Evolutionary conservation across 345 rosid species (phyloP).

Genomic region (Erodium maritimum): DNA sequence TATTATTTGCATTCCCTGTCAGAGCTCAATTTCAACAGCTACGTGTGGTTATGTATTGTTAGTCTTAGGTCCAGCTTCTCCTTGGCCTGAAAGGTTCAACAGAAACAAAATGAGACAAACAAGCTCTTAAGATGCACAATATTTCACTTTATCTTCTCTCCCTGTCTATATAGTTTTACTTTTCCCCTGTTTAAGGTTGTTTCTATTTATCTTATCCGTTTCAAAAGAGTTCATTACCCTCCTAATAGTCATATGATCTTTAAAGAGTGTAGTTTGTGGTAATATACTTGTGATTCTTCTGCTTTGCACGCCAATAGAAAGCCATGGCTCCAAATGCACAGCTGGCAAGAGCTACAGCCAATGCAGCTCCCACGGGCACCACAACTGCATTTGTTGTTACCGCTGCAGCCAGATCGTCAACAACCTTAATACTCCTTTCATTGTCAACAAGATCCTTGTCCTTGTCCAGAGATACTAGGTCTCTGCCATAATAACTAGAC

Average conservation of each 20-base stretch:
- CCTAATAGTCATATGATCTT: slow-evolving; percentile 58
- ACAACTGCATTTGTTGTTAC: slow-evolving; percentile 61
- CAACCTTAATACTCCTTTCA: slow-evolving; percentile 23
- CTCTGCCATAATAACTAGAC: slow-evolving; percentile 51
- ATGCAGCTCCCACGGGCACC: slow-evolving; percentile 90
- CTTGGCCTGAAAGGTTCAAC: slow-evolving; percentile 65
- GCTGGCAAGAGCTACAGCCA: slow-evolving; percentile 94
- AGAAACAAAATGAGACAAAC: slow-evolving; percentile 28
- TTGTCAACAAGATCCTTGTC: slow-evolving; percentile 27
- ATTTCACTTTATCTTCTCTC: slow-evolving; percentile 14
- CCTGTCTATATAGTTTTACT: neutral
- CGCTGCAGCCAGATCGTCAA: slow-evolving; percentile 47
- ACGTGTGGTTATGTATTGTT: slow-evolving; percentile 17
- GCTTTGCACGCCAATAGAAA: slow-evolving; percentile 92
- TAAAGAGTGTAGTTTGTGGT: slow-evolving; percentile 71
- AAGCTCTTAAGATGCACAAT: slow-evolving; percentile 14
- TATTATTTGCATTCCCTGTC: slow-evolving; percentile 22
- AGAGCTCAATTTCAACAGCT: slow-evolving; percentile 5
- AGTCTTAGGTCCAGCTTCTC: slow-evolving; percentile 52
- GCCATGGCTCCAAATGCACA: slow-evolving; percentile 95
- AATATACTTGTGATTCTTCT: slow-evolving; percentile 93
- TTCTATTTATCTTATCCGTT: slow-evolving; percentile 15
- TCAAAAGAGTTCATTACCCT: slow-evolving; percentile 28
- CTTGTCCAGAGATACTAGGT: slow-evolving; percentile 54
- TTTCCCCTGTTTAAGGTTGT: neutral